Base-by-base conservation (phyloP, 2,329 filamentous ascomycete species). In the Coniochaeta sp. region DNA sequence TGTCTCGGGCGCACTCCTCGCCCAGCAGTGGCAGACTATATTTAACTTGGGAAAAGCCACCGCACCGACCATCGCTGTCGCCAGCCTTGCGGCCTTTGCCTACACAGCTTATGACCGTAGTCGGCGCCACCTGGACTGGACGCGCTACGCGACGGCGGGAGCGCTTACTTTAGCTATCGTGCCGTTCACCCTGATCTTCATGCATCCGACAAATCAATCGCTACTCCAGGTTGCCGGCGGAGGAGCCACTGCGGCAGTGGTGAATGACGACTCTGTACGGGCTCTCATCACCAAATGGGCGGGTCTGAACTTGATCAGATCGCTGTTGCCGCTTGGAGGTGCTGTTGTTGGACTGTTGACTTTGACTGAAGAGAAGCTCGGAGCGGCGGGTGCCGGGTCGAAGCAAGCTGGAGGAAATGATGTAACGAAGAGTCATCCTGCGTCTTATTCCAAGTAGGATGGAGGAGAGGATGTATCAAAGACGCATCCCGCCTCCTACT, bases 111-210 rank as follows among this genome's bases (percentile, higher is more conserved):
- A 75, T 47, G 66, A 72, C 33, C 67, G 69, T 2, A 61, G 61
- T 31, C 54, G 64, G 12, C 64, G 65, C 11, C 69, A 69, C 1
- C 64, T 64, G 1, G 61, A 61, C 28, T 78, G 76, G 76, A 67
- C 65, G 57, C 69, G 72, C 1, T 72, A 72, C 57, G 67, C 65
- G 9, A 68, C 65, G 0, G 74, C 72, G 0, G 75, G 66, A 12
- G 66, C 59, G 11, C 66, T 74, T 44, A 69, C 72, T n/a, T 31
- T 76, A 6, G 65, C 62, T 36, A 77, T 78, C 38, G 68, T 78
- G 33, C 76, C 76, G 1, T 79, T 72, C 54, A 79, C 76, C 0
- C 1, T 72, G 12, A n/a, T 67, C 24, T 63, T 72, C 52, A 77
- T 79, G 73, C 65, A 59, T 14, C 59, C 65, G 7, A 77, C 74